Evolutionary conservation across 371 early-diverging fungal species (phyloP), one percentile per base, ranked within the genome.

Genomic region (Zychaea mexicana): DNA sequence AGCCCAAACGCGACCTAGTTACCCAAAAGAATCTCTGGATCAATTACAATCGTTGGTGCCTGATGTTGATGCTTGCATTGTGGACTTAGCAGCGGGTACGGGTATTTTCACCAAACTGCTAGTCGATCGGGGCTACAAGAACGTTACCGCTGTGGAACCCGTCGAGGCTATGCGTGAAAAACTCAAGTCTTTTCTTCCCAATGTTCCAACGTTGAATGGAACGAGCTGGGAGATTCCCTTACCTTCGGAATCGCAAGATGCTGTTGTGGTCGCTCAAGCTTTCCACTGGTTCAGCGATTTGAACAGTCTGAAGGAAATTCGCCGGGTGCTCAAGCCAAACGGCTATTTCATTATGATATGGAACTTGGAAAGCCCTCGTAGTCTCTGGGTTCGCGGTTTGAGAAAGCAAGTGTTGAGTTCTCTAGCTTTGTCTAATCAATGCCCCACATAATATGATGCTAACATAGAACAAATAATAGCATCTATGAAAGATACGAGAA

Each of bases 241-340:
- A 0, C 57, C 73, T 2, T 47, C 57, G 22, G 66, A 61, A 8
- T 78, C 83, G 3, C 76, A 82, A 26, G 79, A 83, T 30, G 71
- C 65, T 3, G 74, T 86, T 2, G 62, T 78, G 15, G 64, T 83
- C 17, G 86, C 85, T 13, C 86, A 86, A 57, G 82, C 84, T 7
- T 86, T 85, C 39, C 86, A 86, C 55, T 86, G 86, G 86, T 86
- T 84, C 68, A 82, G 77, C 46, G 74, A 78, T 53, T 52, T 77
- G 7, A 57, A 71, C 28, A 73, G 78, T 22, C 57, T 86, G 8
- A 38, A 47, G 8, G 86, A 86, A 59, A 70, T 83, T n/a, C 69
- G 73, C 32, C 78, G 86, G 33, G 78, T 85, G 0, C 60, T 86
- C 53, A 77, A 81, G 49, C 75, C 78, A 6, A 68, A 68, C 2